These are phyloP conservation scores for Talaromyces trachyspermus DNA, from an alignment of 495 filamentous ascomycete genomes.

Conservation along the genomic window DNA sequence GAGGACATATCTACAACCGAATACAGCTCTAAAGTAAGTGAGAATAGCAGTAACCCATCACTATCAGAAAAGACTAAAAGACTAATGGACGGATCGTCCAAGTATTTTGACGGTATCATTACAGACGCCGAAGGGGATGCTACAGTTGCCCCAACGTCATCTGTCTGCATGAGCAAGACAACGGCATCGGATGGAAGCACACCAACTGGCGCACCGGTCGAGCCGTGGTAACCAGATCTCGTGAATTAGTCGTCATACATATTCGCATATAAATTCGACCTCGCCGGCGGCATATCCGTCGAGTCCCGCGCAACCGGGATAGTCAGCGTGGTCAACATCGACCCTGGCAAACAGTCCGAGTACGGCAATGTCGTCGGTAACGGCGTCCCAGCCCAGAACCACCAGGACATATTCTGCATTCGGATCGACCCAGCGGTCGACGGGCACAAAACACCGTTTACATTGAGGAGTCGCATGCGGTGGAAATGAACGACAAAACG, in stretches of 20 bases:
- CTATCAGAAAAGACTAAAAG: neutral
- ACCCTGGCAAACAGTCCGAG: constrained; percentile 45
- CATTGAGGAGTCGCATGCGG: constrained; percentile 65
- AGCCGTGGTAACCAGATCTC: constrained; percentile 53
- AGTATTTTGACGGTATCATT: constrained; percentile 54
- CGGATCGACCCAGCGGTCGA: constrained; percentile 82
- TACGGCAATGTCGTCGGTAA: constrained; percentile 87
- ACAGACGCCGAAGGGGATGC: constrained; percentile 48
- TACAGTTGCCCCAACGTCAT: constrained; percentile 52
- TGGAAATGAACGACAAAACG: constrained; percentile 58
- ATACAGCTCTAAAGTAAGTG: too few species aligned
- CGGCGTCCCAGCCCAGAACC: constrained; percentile 72
- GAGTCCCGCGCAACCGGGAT: constrained; percentile 87
- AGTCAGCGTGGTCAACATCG: constrained; percentile 80
- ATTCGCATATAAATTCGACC: constrained; percentile 82
- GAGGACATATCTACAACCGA: too few species aligned
- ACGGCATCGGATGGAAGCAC: constrained; percentile 64
- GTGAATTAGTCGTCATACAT: constrained; percentile 70
- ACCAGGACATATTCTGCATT: constrained; percentile 90
- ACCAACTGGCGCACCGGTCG: constrained; percentile 63
- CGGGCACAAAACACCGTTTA: constrained; percentile 64
- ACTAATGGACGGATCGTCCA: too few species aligned
- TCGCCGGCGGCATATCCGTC: constrained; percentile 71
- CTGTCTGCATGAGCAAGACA: constrained; percentile 66
- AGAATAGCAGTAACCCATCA: neutral